Percentiles rank a stretch among this genome's conserved stretches.
Conservation (phyloP, 23 red algal species). For the Gracilaria gracilis region DNA sequence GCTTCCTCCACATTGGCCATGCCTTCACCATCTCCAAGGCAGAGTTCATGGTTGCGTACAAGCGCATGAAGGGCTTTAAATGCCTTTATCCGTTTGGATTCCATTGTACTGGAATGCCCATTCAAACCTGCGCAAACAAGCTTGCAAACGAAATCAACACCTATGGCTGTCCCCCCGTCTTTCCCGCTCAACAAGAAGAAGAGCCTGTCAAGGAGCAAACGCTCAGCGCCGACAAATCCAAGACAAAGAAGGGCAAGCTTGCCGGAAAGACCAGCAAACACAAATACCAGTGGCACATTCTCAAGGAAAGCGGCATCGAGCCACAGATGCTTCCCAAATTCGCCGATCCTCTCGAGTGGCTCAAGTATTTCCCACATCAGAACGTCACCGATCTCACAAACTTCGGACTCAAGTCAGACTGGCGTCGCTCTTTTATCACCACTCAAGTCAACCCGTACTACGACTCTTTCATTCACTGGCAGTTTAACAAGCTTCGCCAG, state of each 20-base stretch:
- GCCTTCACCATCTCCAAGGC: constrained; percentile 98
- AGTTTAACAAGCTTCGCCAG: constrained; percentile 86
- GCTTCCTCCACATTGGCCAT: constrained; percentile 98
- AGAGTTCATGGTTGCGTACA: constrained; percentile 93
- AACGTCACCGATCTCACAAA: constrained; percentile 80
- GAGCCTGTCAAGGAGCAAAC: not conserved
- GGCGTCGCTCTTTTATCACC: constrained; percentile 99
- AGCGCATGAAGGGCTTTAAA: constrained; percentile 74
- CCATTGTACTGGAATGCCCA: constrained; percentile 99
- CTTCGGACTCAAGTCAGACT: constrained; percentile 92
- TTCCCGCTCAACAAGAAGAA: constrained; percentile 72
- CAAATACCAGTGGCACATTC: constrained; percentile 92
- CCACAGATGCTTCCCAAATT: constrained; percentile 78
- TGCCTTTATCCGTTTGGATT: constrained; percentile 98
- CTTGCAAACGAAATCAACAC: constrained; percentile 81
- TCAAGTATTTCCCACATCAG: constrained; percentile 86
- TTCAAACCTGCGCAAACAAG: constrained; percentile 94
- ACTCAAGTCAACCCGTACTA: constrained; percentile 99
- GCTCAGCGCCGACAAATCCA: constrained; percentile 49
- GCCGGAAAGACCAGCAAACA: constrained; percentile 75
- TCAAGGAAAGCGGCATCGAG: constrained; percentile 82
- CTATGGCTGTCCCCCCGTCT: constrained; percentile 87
- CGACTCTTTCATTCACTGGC: constrained; percentile 99
- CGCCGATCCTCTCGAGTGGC: constrained; percentile 90
- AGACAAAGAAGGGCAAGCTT: constrained; percentile 82